These are phyloP conservation scores for Arthrobotrys sinensis DNA, from an alignment of 2,329 filamentous ascomycete species.

Conservation along the genomic window DNA sequence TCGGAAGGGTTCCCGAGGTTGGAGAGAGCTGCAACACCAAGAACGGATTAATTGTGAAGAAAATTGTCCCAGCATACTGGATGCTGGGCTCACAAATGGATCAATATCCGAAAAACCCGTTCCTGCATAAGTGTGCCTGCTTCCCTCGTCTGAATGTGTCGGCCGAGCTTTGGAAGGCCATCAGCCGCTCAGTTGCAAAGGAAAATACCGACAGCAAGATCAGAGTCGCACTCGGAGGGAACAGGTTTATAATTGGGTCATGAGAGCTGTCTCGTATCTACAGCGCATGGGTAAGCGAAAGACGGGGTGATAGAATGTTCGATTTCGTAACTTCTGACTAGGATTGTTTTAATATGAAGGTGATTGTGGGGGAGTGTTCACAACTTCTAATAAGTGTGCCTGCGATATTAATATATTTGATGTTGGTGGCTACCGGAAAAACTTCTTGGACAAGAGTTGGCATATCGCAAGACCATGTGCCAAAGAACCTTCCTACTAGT, in stretches of 20 bases:
- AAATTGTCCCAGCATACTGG: constrained; percentile 30
- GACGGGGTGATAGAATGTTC: constrained; percentile 42
- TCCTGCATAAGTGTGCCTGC: constrained; percentile 41
- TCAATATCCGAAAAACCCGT: constrained; percentile 36
- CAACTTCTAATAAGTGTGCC: constrained; percentile 10
- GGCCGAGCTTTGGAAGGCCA: constrained; percentile 19
- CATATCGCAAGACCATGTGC: constrained; percentile 16
- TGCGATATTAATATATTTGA: constrained; percentile 54
- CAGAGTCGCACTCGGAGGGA: constrained; percentile 45
- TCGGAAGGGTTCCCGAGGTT: constrained; percentile 26
- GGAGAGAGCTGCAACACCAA: background rate
- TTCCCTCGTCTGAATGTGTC: constrained; percentile 2
- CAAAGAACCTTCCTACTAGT: constrained; percentile 1
- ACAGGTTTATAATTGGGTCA: constrained; percentile 53
- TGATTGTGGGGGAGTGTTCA: constrained; percentile 26
- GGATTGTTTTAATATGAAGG: constrained; percentile 39
- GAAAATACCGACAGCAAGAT: background rate
- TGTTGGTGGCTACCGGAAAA: constrained; percentile 53
- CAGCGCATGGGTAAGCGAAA: constrained; percentile 48
- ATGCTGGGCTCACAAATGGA: constrained; percentile 39
- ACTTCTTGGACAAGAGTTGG: constrained; percentile 15
- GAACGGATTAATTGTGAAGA: constrained; percentile 15
- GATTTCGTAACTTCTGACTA: constrained; percentile 28
- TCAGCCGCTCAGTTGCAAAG: constrained; percentile 3
- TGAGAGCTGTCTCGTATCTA: constrained; percentile 42